These are phyloP conservation scores for Euphorbia pulcherrima DNA, from an alignment of 345 rosid genomes.

Conservation along the genomic window DNA sequence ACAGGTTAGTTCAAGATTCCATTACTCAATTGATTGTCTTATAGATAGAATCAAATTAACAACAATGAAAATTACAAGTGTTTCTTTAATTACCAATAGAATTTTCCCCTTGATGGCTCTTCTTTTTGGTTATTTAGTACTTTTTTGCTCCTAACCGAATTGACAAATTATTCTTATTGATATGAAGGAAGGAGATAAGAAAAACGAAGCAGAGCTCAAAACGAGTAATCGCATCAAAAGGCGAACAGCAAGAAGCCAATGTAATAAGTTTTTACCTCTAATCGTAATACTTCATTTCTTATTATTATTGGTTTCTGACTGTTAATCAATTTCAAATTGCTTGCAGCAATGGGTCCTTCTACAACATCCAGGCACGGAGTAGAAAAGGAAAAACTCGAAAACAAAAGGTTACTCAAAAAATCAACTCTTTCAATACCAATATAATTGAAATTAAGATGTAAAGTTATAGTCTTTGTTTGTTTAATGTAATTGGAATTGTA, in stretches of 20 bases:
- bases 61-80: too few relatives aligned
- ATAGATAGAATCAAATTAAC: too few relatives aligned
- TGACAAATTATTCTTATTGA: background rate
- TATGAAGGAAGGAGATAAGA: constrained; percentile 25
- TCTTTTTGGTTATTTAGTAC: background rate
- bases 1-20: constrained; percentile 23
- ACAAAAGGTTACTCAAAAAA: constrained; percentile 44
- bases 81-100: too few relatives aligned
- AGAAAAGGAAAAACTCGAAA: constrained; percentile 50
- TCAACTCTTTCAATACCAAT: too few relatives aligned
- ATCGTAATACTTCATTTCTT: background rate
- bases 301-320: background rate
- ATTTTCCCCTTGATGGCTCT: too few relatives aligned
- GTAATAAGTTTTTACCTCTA: constrained; percentile 22
- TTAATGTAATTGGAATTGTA: too few relatives aligned
- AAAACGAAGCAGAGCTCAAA: constrained; percentile 23
- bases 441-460: too few relatives aligned
- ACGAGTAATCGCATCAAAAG: constrained; percentile 30
- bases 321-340: constrained; percentile 4
- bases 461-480: too few relatives aligned
- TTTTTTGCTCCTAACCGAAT: background rate
- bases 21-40: background rate
- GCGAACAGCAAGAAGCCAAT: constrained; percentile 43
- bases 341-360: constrained; percentile 55
- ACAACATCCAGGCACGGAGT: constrained; percentile 25